phyloP scores from a whole-genome alignment of 2,329 filamentous ascomycete species.

The Cladosporium sp. region DNA sequence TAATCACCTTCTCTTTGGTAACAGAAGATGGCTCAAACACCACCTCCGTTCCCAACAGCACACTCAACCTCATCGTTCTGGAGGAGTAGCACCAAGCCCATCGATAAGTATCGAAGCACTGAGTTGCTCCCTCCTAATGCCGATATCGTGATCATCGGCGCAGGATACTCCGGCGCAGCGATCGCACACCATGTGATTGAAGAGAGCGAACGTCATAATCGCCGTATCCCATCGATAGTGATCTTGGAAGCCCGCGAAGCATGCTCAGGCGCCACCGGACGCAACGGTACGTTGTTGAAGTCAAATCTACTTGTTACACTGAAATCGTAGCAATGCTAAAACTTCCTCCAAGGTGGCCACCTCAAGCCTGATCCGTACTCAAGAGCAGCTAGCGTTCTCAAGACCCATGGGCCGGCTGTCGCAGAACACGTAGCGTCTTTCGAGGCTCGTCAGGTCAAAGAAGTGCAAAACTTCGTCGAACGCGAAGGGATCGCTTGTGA shows the following conservation, averaged over 20 bases:
- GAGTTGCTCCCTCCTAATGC: conserved; percentile 59
- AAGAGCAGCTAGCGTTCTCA: conserved; percentile 30
- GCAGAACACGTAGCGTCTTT: conserved; percentile 35
- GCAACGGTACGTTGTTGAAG: conserved; percentile 46
- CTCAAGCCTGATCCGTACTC: conserved; percentile 42
- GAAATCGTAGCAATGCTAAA: not conserved
- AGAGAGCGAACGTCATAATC: conserved; percentile 21
- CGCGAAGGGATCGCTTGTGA: conserved; percentile 46
- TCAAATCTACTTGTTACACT: not conserved
- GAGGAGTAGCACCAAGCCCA: conserved; percentile 43
- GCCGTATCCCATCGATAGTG: conserved; percentile 56
- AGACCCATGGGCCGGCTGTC: conserved; percentile 31
- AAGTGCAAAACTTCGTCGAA: conserved; percentile 39
- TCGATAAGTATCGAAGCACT: conserved; percentile 65
- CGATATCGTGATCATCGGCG: conserved; percentile 70
- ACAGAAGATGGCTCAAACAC: not conserved
- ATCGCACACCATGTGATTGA: conserved; percentile 33
- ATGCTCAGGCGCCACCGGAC: conserved; percentile 75
- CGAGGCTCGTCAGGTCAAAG: conserved; percentile 25
- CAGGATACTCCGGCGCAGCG: conserved; percentile 67
- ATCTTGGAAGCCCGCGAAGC: conserved; percentile 75
- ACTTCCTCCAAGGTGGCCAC: conserved; percentile 31
- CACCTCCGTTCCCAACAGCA: not conserved
- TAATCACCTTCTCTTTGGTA: not conserved
- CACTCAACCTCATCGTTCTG: conserved; percentile 42